phyloP scores from a whole-genome alignment of 2,329 filamentous ascomycete species.

The Thelonectria olida region DNA sequence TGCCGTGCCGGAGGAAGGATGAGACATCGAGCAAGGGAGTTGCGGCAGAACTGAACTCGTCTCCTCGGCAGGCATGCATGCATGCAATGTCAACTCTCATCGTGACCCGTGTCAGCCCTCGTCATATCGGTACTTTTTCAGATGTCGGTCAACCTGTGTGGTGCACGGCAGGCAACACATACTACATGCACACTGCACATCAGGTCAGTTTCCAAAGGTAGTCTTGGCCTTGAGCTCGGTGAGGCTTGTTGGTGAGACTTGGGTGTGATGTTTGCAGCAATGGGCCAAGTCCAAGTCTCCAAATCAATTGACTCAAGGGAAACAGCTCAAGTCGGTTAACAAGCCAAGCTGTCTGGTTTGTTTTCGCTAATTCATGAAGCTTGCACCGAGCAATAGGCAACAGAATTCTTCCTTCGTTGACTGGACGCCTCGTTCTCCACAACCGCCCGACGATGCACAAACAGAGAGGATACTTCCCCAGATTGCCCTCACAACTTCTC shows the following conservation, averaged over 20 bases:
- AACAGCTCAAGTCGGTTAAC: too few species aligned
- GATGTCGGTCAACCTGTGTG: constrained; percentile 11
- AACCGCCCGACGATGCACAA: not conserved
- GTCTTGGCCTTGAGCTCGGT: constrained; percentile 5
- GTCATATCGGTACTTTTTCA: too few species aligned
- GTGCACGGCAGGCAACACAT: constrained; percentile 10
- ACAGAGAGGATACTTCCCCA: constrained; percentile 27
- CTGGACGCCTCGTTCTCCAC: constrained; percentile 18
- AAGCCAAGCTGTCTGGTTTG: too few species aligned
- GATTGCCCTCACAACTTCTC: constrained; percentile 21
- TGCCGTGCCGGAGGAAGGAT: not conserved
- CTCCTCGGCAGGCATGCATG: too few species aligned
- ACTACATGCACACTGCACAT: not conserved
- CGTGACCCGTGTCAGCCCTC: not conserved
- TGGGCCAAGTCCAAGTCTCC: not conserved
- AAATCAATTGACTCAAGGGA: not conserved
- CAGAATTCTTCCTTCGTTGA: constrained; percentile 16
- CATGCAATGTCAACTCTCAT: not conserved
- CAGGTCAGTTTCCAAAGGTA: not conserved
- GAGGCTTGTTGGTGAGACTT: constrained; percentile 3
- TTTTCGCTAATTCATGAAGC: not conserved
- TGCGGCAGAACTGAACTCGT: too few species aligned
- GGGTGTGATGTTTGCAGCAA: not conserved
- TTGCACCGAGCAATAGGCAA: constrained; percentile 18
- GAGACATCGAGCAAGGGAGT: too few species aligned